Base-by-base conservation (phyloP, 805 yeast genomes). In the Scheffersomyces lignosus region DNA sequence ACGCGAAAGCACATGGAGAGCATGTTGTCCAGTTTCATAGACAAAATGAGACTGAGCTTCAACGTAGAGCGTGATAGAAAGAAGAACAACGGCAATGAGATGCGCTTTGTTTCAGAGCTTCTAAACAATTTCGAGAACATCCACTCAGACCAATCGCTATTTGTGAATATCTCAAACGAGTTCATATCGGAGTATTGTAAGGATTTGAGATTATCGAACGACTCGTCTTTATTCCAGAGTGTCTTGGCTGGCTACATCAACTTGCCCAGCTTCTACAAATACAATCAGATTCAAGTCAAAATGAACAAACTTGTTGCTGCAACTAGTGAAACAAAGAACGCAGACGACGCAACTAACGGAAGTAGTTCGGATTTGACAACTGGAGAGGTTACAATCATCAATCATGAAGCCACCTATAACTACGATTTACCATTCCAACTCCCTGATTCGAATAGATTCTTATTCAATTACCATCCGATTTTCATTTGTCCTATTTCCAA, bases 401-500 rank as follows among this genome's bases (percentile, higher is more conserved):
- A 10, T 15, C 18, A 7, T 5, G 14, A 40, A 13, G 60, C 61
- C 1, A 54, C 58, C 3, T 54, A 43, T 43, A 49, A 42, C 16
- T 58, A 33, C 33, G 74, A 69, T 38, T 44, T 69, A 27, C 73
- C 74, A 6, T 69, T 69, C 46, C 71, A 63, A 44, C 46, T 69
- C 15, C 69, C 71, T 0, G 71, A 67, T 39, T 49, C 64, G 10
- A 62, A 59, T 45, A 47, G 68, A 36, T 65, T 66, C 36, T 49
- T 68, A 18, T 69, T 69, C 49, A 56, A 59, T 23, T 61, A 62
- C 47, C 74, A 69, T 48, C 72, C 73, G 4, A 66, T 69, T 9
- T 69, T 69, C 48, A 65, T 68, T n/a, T 69, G 74, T 43, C 73
- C 74, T 3, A 66, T 69, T 9, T 62, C 73, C 4, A 65, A 67